Evolutionary conservation across 2,329 filamentous ascomycete species (phyloP), one percentile per base, ranked within the genome.

Genomic region (Talaromyces sp.): DNA sequence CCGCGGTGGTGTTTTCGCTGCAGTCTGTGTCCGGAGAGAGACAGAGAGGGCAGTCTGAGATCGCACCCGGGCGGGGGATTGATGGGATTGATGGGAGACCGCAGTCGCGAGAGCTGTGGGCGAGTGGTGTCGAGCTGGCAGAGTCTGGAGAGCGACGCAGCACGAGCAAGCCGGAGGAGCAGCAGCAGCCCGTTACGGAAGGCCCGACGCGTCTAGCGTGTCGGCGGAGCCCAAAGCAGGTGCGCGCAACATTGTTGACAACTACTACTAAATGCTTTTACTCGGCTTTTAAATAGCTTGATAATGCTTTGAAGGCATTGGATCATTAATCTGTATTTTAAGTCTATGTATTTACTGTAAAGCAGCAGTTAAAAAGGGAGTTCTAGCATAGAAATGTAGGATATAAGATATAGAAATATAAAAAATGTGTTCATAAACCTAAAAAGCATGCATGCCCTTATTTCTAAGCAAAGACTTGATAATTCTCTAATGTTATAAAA

Each of bases 171-270:
- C 8, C n/a, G 23, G 44, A 23, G n/a, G 8, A 23, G 40, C 40
- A 47, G 44, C 44, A 30, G 50, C 50, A 16, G 50, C 50, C 50
- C 14, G 30, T 53, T 28, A 16, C 2, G 50, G 50, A 53, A 53
- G 50, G 50, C 47, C 50, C 56, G 62, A 64, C 62, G 62, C 62
- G 62, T 64, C 62, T 62, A 62, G 62, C 62, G 62, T 64, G 62
- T 64, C 61, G n/a, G 31, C 10, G 31, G 33, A 44, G 36, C 33
- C 54, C 18, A 31, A 52, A 52, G 42, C 36, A n/a, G 59, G 6
- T 5, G 34, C 34, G 28, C 36, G 42, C 23, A 34, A 27, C 28
- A 50, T 28, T 42, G 40, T 42, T 42, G n/a, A 33, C 31, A 9
- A 3, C 10, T 40, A 16, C 4, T 40, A 40, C 14, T 16, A 1